Evolutionary conservation across 2,329 filamentous ascomycete species (phyloP).

Genomic region (Claviceps quebecensis): DNA sequence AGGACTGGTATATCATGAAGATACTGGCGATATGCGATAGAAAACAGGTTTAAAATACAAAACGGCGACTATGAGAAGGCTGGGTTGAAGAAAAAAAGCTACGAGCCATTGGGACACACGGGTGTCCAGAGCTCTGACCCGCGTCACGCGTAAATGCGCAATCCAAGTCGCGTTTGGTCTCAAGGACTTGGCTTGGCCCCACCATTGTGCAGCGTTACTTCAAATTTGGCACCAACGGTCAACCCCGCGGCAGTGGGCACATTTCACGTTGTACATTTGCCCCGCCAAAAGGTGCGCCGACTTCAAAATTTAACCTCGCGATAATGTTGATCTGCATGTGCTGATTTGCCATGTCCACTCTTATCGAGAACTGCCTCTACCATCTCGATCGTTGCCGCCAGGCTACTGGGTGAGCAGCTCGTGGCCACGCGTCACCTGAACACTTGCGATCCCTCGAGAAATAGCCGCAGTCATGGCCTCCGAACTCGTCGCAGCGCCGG

Average conservation of each 20-base stretch:
- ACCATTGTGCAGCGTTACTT: too few species aligned
- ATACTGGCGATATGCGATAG: not conserved
- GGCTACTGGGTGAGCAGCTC: not conserved
- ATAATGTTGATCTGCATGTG: too few species aligned
- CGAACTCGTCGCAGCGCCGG: constrained; percentile 38
- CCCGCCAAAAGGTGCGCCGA: not conserved
- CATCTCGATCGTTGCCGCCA: not conserved
- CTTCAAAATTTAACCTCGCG: not conserved
- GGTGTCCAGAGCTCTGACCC: not conserved
- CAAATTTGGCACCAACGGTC: not conserved
- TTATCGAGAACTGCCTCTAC: not conserved
- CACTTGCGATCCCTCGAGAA: not conserved
- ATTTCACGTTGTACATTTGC: not conserved
- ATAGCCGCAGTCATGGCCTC: constrained; percentile 23
- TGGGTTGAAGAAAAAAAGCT: not conserved
- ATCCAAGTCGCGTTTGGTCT: not conserved
- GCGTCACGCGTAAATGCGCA: constrained; percentile 2
- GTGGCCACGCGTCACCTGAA: not conserved
- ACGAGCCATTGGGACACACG: not conserved
- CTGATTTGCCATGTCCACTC: not conserved
- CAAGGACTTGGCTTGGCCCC: too few species aligned
- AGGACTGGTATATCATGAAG: not conserved
- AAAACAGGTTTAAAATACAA: not conserved
- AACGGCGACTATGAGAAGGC: not conserved
- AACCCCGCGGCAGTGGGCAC: not conserved